A percentile compares a stretch with the other conserved stretches of the same genome.
These are phyloP conservation scores for Kodamaea restingae DNA, from an alignment of 805 yeast species.

Conservation along the genomic window DNA sequence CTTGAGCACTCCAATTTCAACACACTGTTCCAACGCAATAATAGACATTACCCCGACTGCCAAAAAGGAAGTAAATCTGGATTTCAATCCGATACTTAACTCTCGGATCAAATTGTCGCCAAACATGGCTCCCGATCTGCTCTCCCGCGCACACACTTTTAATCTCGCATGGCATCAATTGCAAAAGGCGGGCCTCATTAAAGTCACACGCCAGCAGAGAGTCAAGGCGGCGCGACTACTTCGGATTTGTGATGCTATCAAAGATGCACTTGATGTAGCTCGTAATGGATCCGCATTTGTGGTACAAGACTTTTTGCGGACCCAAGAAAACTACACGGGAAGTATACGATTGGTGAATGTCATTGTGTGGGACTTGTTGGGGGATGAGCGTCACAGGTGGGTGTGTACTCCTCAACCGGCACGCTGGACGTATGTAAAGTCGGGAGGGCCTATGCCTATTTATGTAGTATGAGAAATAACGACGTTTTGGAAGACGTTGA, in stretches of 20 bases:
- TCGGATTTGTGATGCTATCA: slow-evolving; percentile 4
- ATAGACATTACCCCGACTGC: too few species aligned
- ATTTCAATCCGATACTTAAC: too few species aligned
- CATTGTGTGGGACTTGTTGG: slow-evolving; percentile 22
- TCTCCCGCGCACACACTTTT: slow-evolving; percentile 13
- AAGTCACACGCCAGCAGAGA: slow-evolving; percentile 20
- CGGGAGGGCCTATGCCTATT: not conserved
- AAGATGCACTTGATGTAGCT: not conserved
- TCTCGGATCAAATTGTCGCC: too few species aligned
- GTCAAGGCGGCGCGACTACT: slow-evolving; percentile 15
- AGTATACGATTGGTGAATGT: slow-evolving; percentile 21
- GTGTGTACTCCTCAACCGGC: slow-evolving; percentile 15
- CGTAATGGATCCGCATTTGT: not conserved
- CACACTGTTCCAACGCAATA: too few species aligned
- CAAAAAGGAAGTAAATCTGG: too few species aligned
- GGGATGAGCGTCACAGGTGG: slow-evolving; percentile 21
- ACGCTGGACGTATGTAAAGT: slow-evolving; percentile 9
- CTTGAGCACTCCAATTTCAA: too few species aligned
- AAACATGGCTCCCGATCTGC: too few species aligned
- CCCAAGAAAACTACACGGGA: not conserved
- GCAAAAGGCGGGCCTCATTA: slow-evolving; percentile 22
- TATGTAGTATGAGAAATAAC: slow-evolving; percentile 1
- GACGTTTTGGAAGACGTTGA: too few species aligned
- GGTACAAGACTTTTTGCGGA: not conserved
- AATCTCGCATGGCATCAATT: slow-evolving; percentile 26